Evolutionary conservation across 306 rosid genomes (phyloP).

Genomic region (Sicyos edulis): DNA sequence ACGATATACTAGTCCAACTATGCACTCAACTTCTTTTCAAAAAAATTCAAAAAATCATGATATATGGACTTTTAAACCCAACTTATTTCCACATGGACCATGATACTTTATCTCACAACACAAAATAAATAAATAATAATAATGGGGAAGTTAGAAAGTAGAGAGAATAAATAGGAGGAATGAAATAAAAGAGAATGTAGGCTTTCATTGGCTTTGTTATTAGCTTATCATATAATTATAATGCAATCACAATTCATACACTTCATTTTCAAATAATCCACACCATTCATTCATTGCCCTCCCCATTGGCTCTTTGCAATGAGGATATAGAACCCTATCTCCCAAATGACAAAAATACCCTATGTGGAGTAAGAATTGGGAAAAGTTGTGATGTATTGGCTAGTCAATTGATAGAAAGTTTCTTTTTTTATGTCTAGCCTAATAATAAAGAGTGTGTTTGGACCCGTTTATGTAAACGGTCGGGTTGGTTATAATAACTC

Average conservation of each 20-base stretch:
- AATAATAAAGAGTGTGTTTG: too few relatives aligned
- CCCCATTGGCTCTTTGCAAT: not conserved
- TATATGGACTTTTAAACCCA: too few relatives aligned
- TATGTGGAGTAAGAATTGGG: constrained; percentile 24
- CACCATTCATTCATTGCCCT: constrained; percentile 10
- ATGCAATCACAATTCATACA: not conserved
- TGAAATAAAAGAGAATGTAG: constrained; percentile 7
- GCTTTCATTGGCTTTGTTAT: constrained; percentile 8
- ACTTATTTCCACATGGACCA: too few relatives aligned
- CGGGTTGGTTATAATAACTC: too few relatives aligned
- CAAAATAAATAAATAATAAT: too few relatives aligned
- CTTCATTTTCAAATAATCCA: constrained; percentile 16
- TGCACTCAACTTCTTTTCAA: too few relatives aligned
- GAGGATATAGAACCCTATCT: not conserved
- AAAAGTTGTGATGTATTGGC: constrained; percentile 5
- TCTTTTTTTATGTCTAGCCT: not conserved
- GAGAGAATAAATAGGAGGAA: constrained; percentile 6
- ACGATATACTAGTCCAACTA: not conserved
- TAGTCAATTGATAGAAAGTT: constrained; percentile 16
- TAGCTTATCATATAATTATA: constrained; percentile 16
- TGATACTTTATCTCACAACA: not conserved
- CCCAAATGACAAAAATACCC: constrained; percentile 11
- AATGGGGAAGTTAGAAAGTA: not conserved
- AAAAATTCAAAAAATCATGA: too few relatives aligned
- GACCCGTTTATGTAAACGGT: too few relatives aligned